Base-by-base conservation (phyloP, 78 protist genomes). In the Chrysochromulina tobinii region DNA sequence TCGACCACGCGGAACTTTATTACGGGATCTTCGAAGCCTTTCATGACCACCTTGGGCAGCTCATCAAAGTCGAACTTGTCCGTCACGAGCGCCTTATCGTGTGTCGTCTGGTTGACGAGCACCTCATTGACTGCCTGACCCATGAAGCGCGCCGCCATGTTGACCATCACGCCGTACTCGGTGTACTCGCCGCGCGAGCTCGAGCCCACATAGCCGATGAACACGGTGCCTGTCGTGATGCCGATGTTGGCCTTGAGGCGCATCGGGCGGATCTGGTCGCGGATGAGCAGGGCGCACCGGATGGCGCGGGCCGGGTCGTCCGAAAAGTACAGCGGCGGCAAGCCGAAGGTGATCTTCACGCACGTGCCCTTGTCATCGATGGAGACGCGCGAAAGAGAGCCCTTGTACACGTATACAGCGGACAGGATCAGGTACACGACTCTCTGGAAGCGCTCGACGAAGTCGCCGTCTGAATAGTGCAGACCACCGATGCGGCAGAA, bases 311-410 rank as follows among this genome's bases (percentile, higher is more conserved):
- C 18, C 17, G 72, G 58, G 59, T 86, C 89, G 53, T 86, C 89
- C 14, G 3, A 4, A 38, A 64, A 79, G n/a, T 7, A 3, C 20
- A 58, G 7, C 38, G 68, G 89, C 59, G 89, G 89, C 23, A 86
- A 79, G 25, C 89, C 89, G 25, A 86, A 86, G 25, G 54, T 73
- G 53, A 38, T 8, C 57, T 59, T 59, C 64, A 12, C 64, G 64
- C 64, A 59, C 4, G 69, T 55, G n/a, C 89, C 89, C 79, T 86
- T 86, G 89, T 86, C 89, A 61, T 86, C 89, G 69, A 86, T 58
- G 7, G 69, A 73, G 20, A 86, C 1, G 75, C 69, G 68, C 27
- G 18, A 23, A 58, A 86, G 20, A 21, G 68, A 12, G 20, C 89
- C 89, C 79, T 86, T 64, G 61, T 58, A 86, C 61, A n/a, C 57